Conservation (phyloP, 345 rosid genomes). For the Acer campestre region DNA sequence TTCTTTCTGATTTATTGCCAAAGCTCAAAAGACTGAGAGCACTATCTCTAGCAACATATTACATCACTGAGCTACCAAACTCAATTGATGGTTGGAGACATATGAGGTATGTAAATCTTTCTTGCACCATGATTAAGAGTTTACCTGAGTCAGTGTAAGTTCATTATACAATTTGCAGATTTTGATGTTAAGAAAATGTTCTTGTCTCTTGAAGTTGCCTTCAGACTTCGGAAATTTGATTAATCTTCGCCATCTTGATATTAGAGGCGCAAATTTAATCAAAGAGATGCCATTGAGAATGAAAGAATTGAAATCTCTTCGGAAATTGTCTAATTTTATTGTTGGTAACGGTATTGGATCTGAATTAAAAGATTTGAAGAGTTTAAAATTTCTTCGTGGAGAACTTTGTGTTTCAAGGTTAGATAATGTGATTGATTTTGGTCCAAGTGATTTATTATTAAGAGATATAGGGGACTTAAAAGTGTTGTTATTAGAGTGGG, state of each 20-base stretch:
- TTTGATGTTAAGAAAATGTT: not conserved
- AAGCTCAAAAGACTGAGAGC: slow-evolving; percentile 3
- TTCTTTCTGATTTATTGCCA: not conserved
- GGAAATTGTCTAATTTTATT: slow-evolving; percentile 5
- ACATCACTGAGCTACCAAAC: not conserved
- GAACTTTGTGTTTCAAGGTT: not conserved
- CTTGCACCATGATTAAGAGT: not conserved
- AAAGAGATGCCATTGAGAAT: not conserved
- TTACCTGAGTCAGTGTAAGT: slow-evolving; percentile 8
- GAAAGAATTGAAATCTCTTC: not conserved
- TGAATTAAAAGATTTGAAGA: not conserved
- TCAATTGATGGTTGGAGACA: slow-evolving; percentile 14
- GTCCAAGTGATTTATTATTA: not conserved
- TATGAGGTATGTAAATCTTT: slow-evolving; percentile 12
- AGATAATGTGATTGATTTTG: not conserved
- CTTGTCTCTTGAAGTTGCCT: not conserved
- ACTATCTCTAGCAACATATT: not conserved
- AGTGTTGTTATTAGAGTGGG: not conserved
- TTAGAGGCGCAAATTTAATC: not conserved
- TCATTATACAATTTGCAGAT: not conserved
- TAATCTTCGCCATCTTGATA: slow-evolving; percentile 11
- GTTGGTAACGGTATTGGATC: not conserved
- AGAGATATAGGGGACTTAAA: not conserved
- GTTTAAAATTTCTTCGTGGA: not conserved
- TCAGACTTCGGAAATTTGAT: not conserved